Base-by-base conservation (phyloP, 225 moss, liverwort and hornwort genomes). In the Antitrichia curtipendula region DNA sequence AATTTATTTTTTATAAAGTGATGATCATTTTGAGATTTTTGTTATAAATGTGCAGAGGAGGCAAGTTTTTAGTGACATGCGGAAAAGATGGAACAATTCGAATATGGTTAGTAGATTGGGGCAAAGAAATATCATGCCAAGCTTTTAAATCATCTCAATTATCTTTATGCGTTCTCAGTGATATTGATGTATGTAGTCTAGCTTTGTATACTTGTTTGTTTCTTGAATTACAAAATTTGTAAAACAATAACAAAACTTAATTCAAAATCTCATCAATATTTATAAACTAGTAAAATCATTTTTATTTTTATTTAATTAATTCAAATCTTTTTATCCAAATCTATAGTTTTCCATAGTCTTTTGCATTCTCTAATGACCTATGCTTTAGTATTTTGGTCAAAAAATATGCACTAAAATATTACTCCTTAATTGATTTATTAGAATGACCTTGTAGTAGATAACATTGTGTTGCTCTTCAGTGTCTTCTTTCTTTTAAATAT, bases 41-140 rank as follows among this genome's bases (percentile, higher is more conserved):
- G 43, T 66, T 52, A 36, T 68, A 81, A 38, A 47, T 94, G 75
- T 86, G 84, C 89, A 98, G 98, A 71, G 90, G 64, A 63, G 93
- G 96, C 15, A 93, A 93, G 90, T 93, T 96, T 6, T 89, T 98
- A 78, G 91, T 96, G 3, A 98, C 96, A 12, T 95, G 95, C 36
- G 97, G 98, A 16, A 91, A 94, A 53, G 98, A 98, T 91, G 94
- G 95, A 70, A 97, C 98, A 38, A 64, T 95, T 62, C 84, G 96
- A 60, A 84, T 89, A 75, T 98, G 98, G 98, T 93, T 88, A 64
- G 88, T 95, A 24, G 92, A 97, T 76, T 89, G 91, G 89, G 98
- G 98, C 38, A 96, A 92, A 84, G 98, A 95, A 82, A 78, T 95
- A 41, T 97, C 96, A 66, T 91, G 95, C 15, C 89, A 93, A 18